A percentile compares a stretch with the other conserved stretches of the same genome.
phyloP scores from a whole-genome alignment of 306 rosid species.

The Lagenaria siceraria region DNA sequence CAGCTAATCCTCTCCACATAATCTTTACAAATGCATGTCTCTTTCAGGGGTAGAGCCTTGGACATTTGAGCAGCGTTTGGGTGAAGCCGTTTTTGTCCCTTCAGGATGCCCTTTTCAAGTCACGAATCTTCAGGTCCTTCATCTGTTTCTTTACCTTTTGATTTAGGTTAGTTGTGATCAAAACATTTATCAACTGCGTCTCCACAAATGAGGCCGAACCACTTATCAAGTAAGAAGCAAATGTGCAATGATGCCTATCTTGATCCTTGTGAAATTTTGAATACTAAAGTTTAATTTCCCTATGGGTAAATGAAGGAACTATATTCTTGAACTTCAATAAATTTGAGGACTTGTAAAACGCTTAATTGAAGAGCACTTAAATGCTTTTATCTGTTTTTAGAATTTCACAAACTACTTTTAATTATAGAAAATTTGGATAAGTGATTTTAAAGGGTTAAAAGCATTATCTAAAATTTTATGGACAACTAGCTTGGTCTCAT shows the following conservation, averaged over 20 bases:
- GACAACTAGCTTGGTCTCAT: too few relatives aligned
- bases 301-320: background rate
- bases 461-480: background rate
- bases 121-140: constrained; percentile 64
- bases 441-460: background rate
- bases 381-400: background rate
- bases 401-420: background rate
- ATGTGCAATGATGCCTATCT: background rate
- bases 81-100: constrained; percentile 87
- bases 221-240: background rate
- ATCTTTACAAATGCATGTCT: constrained; percentile 10
- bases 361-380: background rate
- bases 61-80: constrained; percentile 85
- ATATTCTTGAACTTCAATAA: background rate
- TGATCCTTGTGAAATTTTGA: background rate
- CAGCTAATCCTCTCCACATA: background rate
- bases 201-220: background rate
- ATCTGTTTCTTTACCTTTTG: background rate
- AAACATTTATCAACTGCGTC: background rate
- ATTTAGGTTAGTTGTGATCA: background rate
- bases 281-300: background rate
- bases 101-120: constrained; percentile 98
- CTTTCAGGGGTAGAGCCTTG: constrained; percentile 82
- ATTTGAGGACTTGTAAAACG: background rate
- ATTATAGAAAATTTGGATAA: background rate